A percentile compares a stretch with the other conserved stretches of the same genome.
phyloP scores from a whole-genome alignment of 371 early-diverging fungal genomes.

The Encephalitozoon hellem region DNA sequence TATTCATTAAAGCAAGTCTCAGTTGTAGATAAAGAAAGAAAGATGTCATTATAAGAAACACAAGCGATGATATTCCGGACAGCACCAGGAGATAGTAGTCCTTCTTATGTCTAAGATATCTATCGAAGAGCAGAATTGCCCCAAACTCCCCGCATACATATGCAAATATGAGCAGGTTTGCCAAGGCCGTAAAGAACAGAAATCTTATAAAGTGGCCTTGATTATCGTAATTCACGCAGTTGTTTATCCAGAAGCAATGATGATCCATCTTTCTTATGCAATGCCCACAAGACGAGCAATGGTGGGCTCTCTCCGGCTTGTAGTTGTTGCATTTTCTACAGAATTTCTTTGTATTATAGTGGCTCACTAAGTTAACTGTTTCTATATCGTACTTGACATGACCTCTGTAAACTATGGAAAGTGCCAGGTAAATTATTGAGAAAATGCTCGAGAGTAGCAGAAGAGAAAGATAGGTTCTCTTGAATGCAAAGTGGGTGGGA shows the following conservation, averaged over 20 bases:
- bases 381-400: not conserved
- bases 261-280: conserved; percentile 96
- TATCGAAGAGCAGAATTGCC: not conserved
- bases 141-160: not conserved
- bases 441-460: conserved; percentile 3
- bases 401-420: conserved; percentile 1
- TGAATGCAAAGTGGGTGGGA: not conserved
- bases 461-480: not conserved
- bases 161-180: not conserved
- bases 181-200: conserved; percentile 35
- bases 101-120: not conserved
- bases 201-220: conserved; percentile 62
- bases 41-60: not conserved
- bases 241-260: conserved; percentile 91
- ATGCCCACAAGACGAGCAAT: conserved; percentile 82
- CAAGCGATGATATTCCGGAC: not conserved
- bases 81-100: not conserved
- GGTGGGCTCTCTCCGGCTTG: conserved; percentile 85
- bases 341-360: conserved; percentile 17
- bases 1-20: not conserved
- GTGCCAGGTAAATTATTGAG: not conserved
- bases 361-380: not conserved
- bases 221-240: conserved; percentile 76
- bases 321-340: conserved; percentile 65
- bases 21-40: conserved; percentile 1